Percentiles rank a stretch among this genome's conserved stretches.
These are phyloP conservation scores for Populus tremula DNA, from an alignment of 345 rosid species.

Conservation along the genomic window DNA sequence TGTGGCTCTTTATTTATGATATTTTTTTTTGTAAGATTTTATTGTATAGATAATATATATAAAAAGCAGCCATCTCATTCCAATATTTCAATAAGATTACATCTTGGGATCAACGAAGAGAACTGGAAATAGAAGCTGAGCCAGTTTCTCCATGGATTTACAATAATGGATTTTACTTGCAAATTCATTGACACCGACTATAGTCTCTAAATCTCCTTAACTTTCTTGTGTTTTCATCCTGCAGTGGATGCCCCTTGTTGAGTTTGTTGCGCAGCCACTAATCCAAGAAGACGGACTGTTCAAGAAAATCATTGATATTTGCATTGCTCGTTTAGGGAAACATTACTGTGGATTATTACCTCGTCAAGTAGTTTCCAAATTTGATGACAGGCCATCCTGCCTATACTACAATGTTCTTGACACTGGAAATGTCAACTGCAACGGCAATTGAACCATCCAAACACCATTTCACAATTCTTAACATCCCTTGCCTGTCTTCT, in stretches of 20 bases:
- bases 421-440: constrained; percentile 32
- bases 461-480: not conserved
- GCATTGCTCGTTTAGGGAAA: constrained; percentile 62
- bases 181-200: not conserved
- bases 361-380: constrained; percentile 66
- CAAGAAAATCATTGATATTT: constrained; percentile 78
- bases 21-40: too few relatives aligned
- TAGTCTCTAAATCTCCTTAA: not conserved
- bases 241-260: constrained; percentile 90
- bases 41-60: too few relatives aligned
- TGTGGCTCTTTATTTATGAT: too few relatives aligned
- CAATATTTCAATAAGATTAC: not conserved
- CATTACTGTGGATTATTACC: constrained; percentile 74
- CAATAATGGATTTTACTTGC: not conserved
- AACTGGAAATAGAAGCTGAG: not conserved
- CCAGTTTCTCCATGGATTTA: not conserved
- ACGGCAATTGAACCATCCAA: constrained; percentile 29
- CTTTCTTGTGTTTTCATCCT: not conserved
- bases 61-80: too few relatives aligned
- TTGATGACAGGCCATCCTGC: constrained; percentile 70
- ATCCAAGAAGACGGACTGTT: constrained; percentile 76
- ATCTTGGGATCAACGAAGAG: not conserved
- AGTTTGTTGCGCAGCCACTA: constrained; percentile 79
- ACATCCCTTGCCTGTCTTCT: not conserved
- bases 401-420: constrained; percentile 72